Conservation (phyloP, 2,329 filamentous ascomycete genomes). For the Stagonosporopsis tanaceti region DNA sequence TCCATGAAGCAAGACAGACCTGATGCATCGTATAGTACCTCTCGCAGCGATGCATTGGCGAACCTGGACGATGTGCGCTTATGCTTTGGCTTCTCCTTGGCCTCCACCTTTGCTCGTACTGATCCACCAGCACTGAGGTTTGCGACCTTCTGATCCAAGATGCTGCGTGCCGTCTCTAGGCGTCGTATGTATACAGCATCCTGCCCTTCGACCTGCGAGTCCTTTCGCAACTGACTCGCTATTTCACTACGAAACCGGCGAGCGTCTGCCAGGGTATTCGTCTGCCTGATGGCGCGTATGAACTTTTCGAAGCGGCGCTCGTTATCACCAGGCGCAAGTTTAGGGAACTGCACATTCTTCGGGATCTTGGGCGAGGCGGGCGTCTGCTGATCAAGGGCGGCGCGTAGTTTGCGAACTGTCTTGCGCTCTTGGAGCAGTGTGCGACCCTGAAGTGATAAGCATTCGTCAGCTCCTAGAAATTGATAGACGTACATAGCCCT, state of each 20-base stretch:
- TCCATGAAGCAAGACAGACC: constrained; percentile 99
- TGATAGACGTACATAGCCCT: constrained; percentile 68
- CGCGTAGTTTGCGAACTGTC: constrained; percentile 88
- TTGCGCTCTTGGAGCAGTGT: constrained; percentile 93
- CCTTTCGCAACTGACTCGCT: constrained; percentile 87
- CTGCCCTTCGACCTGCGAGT: constrained; percentile 77
- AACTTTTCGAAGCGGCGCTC: constrained; percentile 95
- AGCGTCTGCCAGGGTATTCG: constrained; percentile 91
- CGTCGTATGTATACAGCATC: constrained; percentile 88
- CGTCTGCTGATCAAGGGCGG: constrained; percentile 92
- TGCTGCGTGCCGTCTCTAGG: constrained; percentile 87
- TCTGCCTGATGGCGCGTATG: constrained; percentile 85
- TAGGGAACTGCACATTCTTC: constrained; percentile 75
- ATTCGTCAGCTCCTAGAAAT: neutral
- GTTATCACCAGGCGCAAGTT: constrained; percentile 80
- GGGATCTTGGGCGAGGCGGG: constrained; percentile 75
- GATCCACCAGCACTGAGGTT: constrained; percentile 75
- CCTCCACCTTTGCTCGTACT: constrained; percentile 50
- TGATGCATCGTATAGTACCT: constrained; percentile 88
- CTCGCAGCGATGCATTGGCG: constrained; percentile 78
- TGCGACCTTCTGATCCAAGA: constrained; percentile 88
- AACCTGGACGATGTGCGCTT: constrained; percentile 66
- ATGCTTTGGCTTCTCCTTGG: constrained; percentile 49
- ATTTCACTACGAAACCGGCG: constrained; percentile 91
- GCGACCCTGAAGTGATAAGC: constrained; percentile 63